Conservation (phyloP, 306 rosid species). For the Vigna trinervia region DNA sequence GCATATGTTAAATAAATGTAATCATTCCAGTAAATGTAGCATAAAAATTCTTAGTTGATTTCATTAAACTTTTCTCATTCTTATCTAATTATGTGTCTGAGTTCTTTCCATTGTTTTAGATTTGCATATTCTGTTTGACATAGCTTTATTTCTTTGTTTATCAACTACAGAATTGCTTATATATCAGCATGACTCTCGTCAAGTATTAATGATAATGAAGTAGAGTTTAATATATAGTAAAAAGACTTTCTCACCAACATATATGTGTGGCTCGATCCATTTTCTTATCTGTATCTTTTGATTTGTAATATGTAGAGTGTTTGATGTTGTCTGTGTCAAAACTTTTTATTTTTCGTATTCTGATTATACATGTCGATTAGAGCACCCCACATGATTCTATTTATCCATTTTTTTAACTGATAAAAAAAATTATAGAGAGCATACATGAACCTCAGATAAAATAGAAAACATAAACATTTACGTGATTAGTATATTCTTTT, state of each 20-base stretch:
- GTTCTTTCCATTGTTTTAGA: background rate
- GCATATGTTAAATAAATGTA: background rate
- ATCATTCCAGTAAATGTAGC: background rate
- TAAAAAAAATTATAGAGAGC: background rate
- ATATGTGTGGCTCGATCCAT: too few species aligned
- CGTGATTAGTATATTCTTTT: background rate
- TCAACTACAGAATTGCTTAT: background rate
- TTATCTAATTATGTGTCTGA: background rate
- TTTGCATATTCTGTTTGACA: background rate
- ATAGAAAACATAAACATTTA: background rate
- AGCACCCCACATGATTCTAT: too few species aligned
- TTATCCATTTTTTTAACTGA: too few species aligned
- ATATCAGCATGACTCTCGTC: background rate
- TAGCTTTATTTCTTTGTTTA: background rate
- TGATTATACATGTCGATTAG: too few species aligned
- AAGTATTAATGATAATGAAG: background rate
- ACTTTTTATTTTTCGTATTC: too few species aligned
- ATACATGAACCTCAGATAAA: background rate
- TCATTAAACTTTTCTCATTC: background rate
- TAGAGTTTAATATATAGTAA: background rate
- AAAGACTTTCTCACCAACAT: background rate
- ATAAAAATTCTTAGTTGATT: background rate
- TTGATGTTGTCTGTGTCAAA: too few species aligned
- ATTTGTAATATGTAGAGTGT: too few species aligned
- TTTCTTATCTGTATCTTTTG: too few species aligned